Percentiles rank a stretch among this genome's conserved stretches.
Evolutionary conservation across 352 stramenopile genomes (phyloP).

Genomic region (Phytophthora fragariae): DNA sequence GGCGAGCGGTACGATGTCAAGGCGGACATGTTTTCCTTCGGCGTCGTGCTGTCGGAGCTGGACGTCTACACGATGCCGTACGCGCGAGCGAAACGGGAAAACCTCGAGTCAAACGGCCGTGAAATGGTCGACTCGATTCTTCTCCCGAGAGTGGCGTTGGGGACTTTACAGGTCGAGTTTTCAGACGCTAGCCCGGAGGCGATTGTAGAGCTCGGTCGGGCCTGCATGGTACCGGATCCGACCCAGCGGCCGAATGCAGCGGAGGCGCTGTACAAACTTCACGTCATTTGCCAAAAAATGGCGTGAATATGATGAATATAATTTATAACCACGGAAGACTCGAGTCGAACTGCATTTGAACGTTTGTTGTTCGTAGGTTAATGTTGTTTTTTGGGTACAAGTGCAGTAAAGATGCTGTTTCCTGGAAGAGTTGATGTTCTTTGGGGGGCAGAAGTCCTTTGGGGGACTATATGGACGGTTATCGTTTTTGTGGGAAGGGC

Average conservation of each 20-base stretch:
- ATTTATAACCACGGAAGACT: conserved; percentile 21
- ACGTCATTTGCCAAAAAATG: conserved; percentile 31
- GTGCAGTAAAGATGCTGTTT: too few species aligned
- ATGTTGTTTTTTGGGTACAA: too few species aligned
- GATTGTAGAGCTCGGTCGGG: conserved; percentile 24
- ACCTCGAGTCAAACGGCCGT: conserved; percentile 23
- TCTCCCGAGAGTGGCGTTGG: conserved; percentile 31
- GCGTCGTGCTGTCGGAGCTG: conserved; percentile 52
- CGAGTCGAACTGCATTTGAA: neutral
- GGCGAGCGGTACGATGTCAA: conserved; percentile 33
- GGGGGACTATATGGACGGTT: neutral
- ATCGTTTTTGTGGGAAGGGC: too few species aligned
- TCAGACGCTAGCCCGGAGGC: conserved; percentile 26
- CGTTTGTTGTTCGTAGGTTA: too few species aligned
- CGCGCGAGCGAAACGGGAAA: conserved; percentile 50
- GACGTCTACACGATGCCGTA: conserved; percentile 62
- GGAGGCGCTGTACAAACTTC: conserved; percentile 39
- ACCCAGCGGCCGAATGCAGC: conserved; percentile 32
- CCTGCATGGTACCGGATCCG: conserved; percentile 34
- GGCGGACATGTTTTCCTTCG: conserved; percentile 36
- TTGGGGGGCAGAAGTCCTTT: too few species aligned
- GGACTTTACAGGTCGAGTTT: conserved; percentile 34
- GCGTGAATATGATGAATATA: conserved; percentile 8
- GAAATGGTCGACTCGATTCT: conserved; percentile 34
- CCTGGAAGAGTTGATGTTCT: too few species aligned